phyloP scores from a whole-genome alignment of 768 basidiomycete genomes.

The Suillus paluster region DNA sequence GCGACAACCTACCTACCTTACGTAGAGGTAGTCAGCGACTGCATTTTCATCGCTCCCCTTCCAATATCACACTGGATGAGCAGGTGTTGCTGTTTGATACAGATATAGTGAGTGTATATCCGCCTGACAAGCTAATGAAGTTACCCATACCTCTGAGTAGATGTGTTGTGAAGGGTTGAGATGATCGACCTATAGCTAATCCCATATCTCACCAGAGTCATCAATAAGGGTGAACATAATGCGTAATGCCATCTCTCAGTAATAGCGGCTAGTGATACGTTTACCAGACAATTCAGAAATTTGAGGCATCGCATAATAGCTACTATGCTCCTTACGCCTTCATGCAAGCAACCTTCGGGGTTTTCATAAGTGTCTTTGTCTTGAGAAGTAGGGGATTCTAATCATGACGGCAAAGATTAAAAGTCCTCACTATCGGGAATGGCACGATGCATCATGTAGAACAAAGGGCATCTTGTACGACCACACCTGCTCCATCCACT shows the following conservation, averaged over 20 bases:
- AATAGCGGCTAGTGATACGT: too few relatives aligned
- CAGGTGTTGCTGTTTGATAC: background rate
- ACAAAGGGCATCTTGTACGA: background rate
- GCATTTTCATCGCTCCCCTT: background rate
- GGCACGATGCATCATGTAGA: too few relatives aligned
- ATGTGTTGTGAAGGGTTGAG: background rate
- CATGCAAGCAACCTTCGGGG: background rate
- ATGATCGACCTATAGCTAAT: background rate
- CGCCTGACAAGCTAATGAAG: background rate
- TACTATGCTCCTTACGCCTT: background rate
- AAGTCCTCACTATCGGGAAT: too few relatives aligned
- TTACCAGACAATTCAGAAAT: background rate
- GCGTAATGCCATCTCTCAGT: background rate
- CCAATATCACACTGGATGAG: background rate
- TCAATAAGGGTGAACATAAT: background rate
- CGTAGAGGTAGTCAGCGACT: background rate
- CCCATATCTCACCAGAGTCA: background rate
- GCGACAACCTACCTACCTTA: background rate
- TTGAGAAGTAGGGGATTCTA: background rate
- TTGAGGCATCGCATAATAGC: background rate
- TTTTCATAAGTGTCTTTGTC: background rate
- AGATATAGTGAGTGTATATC: background rate
- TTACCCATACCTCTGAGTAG: background rate
- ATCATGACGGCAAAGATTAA: too few relatives aligned
- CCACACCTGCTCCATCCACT: background rate